Base-by-base conservation (phyloP, 2,329 filamentous ascomycete genomes). In the Fusarium miscanthi region DNA sequence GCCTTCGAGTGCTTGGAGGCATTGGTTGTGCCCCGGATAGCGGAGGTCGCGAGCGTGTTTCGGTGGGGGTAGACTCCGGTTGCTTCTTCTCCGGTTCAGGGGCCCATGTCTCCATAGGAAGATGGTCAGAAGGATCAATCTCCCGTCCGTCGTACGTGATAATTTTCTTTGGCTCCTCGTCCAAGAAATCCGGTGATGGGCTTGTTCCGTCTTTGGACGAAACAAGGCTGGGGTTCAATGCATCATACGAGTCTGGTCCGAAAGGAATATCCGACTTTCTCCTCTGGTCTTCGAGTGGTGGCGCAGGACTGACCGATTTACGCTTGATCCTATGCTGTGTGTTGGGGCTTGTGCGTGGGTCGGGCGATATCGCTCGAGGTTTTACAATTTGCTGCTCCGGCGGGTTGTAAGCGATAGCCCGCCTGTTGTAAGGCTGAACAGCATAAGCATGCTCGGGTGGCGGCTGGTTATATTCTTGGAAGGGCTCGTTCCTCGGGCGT, bases 41-140 rank as follows among this genome's bases (percentile, higher is more conserved):
- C 5, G 86, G 81, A 11, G 86, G 84, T 37, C 88, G 83, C 10
- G 84, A 79, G 30, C 78, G 79, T 38, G 79, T 61, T 56, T 83
- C 79, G 60, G 33, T 30, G 19, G 77, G 68, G 3, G 78, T 74
- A 23, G 77, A 66, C 54, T 78, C 78, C 31, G 75, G 67, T 5
- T 78, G 70, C 67, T 81, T 81, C 4, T 87, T 86, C 74, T 93
- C 91, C 0, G 92, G 92, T 76, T 94, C 92, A 1, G 92, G 92
- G 4, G 92, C 92, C 92, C 92, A 94, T 3, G 89, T 89, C 61
- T 93, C 90, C 78, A 94, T 88, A 0, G 93, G 93, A 19, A 95
- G 85, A 78, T 95, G 93, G 80, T 95, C 93, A 1, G 92, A 94
- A 2, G 93, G 93, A 77, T 95, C 93, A 61, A 95, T 88, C 76